Evolutionary conservation across 1,284 basidiomycete species (phyloP), one percentile per base, ranked within the genome.

Genomic region (Leccinum discolor): DNA sequence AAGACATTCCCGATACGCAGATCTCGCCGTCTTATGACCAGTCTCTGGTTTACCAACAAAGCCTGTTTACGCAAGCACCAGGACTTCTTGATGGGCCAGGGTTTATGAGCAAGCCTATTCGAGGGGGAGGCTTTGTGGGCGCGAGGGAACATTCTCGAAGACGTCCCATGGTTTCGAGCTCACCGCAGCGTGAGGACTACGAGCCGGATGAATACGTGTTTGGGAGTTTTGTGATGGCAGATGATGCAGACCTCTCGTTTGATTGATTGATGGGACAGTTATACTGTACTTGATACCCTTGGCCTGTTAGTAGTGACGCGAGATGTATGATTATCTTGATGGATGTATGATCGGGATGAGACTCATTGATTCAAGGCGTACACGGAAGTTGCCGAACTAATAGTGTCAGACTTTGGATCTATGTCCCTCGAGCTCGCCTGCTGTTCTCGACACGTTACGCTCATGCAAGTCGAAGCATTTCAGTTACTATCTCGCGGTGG

Each of bases 401-500:
- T 32, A 32, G 32, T 32, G 32, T 32, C 32, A 32, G 32, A 32
- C 23, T 32, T 16, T 42, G 1, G 40, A 42, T 42, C 40, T 16
- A 42, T 16, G 40, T 42, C 40, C 12, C 38, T 40, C 38, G 38
- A 40, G 35, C 38, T 38, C 38, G 40, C 40, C 16, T 5, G 44
- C 44, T 44, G 32, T 32, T 32, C 32, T 32, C 32, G 32, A 32
- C 10, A 54, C 29, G 29, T 29, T 29, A 32, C 32, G 6, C 16
- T 35, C 68, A 89, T 89, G 88, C 18, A 52, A 52, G 50, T 21
- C 18, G 90, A 91, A 68, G 85, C 91, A 23, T 95, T 95, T 75
- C 90, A 89, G 70, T 77, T 94, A 26, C 84, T 95, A 18, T 92
- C 92, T 50, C 83, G 91, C 18, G 92, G 92, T 59, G 91, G 92